Evolutionary conservation across 257 asterid genomes (phyloP), one percentile per base, ranked within the genome.

Genomic region (Haberlea rhodopensis): DNA sequence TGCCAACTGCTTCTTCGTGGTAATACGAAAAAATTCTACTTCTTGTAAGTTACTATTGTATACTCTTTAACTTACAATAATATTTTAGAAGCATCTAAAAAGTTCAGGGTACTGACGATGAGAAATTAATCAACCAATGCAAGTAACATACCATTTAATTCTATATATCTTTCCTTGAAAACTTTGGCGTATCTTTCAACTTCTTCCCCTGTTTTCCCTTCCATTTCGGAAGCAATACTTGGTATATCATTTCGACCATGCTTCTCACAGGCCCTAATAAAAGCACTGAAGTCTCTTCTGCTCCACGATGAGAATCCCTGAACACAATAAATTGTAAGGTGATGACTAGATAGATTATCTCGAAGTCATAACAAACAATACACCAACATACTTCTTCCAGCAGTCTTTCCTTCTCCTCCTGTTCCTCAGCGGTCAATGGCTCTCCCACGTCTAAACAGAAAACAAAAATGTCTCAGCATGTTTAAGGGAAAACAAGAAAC

Each of bases 221-320:
- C 99, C 95, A 90, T 94, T 83, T 94, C 99, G 62, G 90, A 76
- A 61, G 99, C 95, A 74, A 94, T 94, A 55, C 89, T 77, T 65
- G 25, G 79, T 18, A 90, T 81, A 69, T 94, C 97, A 73, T 80
- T 77, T 65, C 99, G 87, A 37, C 99, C 97, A 64, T 87, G 90
- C 75, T 94, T 94, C 75, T 94, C 99, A 74, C 97, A 90, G 49
- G 99, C 95, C 84, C 97, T 82, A 81, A 94, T 90, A 79, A 90
- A 94, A 64, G 95, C 65, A 70, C 82, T 90, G 82, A 94, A 94
- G 78, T 94, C 99, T 80, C 84, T 86, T 78, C 95, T 85, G 86
- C 97, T 94, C 97, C 97, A 94, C n/a, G 95, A 59, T 57, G 99
- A 87, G 72, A 94, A 94, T 40, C 99, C 99, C 99, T 94, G 62